Conservation (phyloP, 176 grass and related monocot species). For the Bromus sterilis region DNA sequence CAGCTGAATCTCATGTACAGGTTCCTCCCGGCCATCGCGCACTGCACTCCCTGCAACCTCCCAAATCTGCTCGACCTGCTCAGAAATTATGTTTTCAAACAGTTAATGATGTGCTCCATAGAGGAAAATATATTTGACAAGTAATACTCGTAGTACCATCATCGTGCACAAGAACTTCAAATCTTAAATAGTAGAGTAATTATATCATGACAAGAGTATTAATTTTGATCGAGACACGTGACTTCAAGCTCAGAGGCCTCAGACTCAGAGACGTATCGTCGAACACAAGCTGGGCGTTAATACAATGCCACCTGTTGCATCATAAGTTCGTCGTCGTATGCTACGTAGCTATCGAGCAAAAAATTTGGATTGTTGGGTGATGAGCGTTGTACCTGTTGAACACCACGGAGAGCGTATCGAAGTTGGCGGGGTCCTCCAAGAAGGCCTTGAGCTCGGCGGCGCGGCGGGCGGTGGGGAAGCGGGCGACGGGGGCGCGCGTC, state of each 20-base stretch:
- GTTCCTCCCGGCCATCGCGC: slow-evolving; percentile 83
- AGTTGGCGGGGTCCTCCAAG: slow-evolving; percentile 66
- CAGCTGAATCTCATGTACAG: slow-evolving; percentile 91
- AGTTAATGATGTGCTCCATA: background rate
- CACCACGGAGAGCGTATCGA: slow-evolving; percentile 58
- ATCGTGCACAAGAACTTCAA: background rate
- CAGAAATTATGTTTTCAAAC: slow-evolving; percentile 1
- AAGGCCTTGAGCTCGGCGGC: slow-evolving; percentile 86
- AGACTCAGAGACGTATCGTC: slow-evolving; percentile 1
- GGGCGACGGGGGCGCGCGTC: slow-evolving; percentile 62
- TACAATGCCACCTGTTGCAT: background rate
- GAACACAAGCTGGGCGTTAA: background rate
- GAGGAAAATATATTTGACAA: background rate
- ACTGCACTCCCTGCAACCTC: slow-evolving; percentile 65
- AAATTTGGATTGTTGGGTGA: background rate
- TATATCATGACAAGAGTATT: background rate
- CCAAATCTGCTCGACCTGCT: slow-evolving; percentile 87
- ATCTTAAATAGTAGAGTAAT: background rate
- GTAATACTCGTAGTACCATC: background rate
- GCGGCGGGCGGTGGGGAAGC: slow-evolving; percentile 44
- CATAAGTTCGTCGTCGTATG: background rate
- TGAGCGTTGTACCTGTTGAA: slow-evolving; percentile 67
- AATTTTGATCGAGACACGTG: background rate
- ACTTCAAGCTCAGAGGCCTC: background rate
- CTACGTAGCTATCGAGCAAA: background rate